Percentiles rank a stretch among this genome's conserved stretches.
Conservation (phyloP, 2,329 filamentous ascomycete genomes). For the Lasiodiplodia citricola region DNA sequence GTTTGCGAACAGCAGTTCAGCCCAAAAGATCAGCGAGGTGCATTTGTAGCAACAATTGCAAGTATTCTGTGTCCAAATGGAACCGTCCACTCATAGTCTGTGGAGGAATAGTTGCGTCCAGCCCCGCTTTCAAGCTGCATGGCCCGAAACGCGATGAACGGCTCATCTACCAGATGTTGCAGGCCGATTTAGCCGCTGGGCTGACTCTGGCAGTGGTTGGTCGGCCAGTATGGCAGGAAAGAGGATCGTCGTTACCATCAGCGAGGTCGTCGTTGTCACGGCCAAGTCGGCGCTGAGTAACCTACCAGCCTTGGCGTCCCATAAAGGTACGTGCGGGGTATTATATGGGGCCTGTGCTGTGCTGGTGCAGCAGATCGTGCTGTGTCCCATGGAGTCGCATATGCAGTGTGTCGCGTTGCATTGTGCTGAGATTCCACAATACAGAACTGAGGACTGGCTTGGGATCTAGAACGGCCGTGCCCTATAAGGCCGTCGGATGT, state of each 20-base stretch:
- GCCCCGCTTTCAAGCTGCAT: too few species aligned
- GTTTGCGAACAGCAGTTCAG: too few species aligned
- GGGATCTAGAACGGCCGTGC: background rate
- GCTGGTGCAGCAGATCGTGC: constrained; percentile 48
- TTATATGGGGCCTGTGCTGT: constrained; percentile 48
- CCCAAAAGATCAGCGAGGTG: too few species aligned
- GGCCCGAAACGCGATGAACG: background rate
- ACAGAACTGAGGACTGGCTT: background rate
- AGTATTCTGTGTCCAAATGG: too few species aligned
- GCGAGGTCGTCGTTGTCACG: constrained; percentile 46
- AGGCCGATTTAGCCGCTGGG: constrained; percentile 47
- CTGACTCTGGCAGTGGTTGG: constrained; percentile 35
- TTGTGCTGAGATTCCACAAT: constrained; percentile 34
- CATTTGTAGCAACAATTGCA: too few species aligned
- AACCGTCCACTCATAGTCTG: too few species aligned
- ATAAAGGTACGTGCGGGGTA: constrained; percentile 48
- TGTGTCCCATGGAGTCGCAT: constrained; percentile 31
- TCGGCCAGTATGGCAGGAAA: constrained; percentile 48
- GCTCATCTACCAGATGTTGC: constrained; percentile 40
- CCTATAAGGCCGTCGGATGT: background rate
- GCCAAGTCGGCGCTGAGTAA: constrained; percentile 47
- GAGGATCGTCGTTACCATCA: constrained; percentile 46
- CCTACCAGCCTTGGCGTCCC: constrained; percentile 53
- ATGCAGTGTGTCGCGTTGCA: constrained; percentile 47
- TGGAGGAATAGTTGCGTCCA: too few species aligned